phyloP scores from a whole-genome alignment of 2,329 filamentous ascomycete species.

The Hypoxylon rubiginosum region DNA sequence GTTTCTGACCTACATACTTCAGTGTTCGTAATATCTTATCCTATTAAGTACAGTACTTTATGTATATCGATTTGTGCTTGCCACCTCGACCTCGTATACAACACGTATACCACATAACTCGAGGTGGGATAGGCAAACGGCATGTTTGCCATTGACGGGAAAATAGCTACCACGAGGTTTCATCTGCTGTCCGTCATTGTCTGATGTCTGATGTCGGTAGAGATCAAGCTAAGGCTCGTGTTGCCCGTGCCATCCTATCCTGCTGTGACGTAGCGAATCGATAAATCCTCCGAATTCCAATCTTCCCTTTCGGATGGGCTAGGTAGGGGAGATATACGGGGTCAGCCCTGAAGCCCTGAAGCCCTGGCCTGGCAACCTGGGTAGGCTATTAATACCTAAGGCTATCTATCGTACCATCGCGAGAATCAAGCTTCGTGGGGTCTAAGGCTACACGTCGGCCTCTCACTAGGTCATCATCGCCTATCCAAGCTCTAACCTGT shows the following conservation, averaged over 20 bases:
- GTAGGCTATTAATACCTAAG: slow-evolving; percentile 13
- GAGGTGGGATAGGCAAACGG: slow-evolving; percentile 4
- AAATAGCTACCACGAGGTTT: slow-evolving; percentile 34
- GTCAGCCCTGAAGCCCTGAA: slow-evolving; percentile 11
- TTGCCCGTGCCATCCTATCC: slow-evolving; percentile 16
- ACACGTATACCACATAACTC: background rate
- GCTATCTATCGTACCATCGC: slow-evolving; percentile 17
- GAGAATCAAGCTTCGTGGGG: slow-evolving; percentile 30
- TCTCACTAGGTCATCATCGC: background rate
- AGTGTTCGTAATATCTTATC: too few species aligned
- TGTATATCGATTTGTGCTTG: background rate
- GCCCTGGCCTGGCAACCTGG: too few species aligned
- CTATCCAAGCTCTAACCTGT: background rate
- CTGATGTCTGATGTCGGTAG: slow-evolving; percentile 22
- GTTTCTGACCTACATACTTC: background rate
- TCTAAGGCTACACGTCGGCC: slow-evolving; percentile 1
- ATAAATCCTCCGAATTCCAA: slow-evolving; percentile 36
- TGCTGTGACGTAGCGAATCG: slow-evolving; percentile 35
- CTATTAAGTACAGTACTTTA: too few species aligned
- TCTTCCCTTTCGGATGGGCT: slow-evolving; percentile 19
- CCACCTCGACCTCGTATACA: background rate
- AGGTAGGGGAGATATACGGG: background rate
- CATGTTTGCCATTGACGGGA: slow-evolving; percentile 22
- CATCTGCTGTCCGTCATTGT: slow-evolving; percentile 33
- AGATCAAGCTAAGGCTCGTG: slow-evolving; percentile 21